Evolutionary conservation across 1,284 basidiomycete species (phyloP).

Genomic region (Malassezia furfur): DNA sequence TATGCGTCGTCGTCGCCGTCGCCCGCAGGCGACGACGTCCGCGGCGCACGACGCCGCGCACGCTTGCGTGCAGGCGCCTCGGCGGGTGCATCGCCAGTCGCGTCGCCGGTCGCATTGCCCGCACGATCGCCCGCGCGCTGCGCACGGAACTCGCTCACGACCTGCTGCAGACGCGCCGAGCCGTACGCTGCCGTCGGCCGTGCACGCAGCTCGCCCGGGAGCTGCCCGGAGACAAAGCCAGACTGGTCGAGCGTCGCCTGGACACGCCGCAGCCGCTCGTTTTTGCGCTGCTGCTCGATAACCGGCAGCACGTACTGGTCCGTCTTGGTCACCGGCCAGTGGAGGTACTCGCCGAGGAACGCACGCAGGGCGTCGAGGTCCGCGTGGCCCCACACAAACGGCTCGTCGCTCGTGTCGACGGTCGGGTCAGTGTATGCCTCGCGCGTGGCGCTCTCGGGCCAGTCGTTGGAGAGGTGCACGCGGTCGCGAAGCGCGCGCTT

Average conservation of each 20-base stretch:
- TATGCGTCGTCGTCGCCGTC: no score
- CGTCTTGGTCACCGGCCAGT: slow-evolving; percentile 76
- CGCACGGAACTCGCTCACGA: slow-evolving; percentile 64
- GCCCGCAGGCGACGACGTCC: no score
- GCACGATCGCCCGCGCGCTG: background rate
- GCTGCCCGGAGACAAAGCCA: slow-evolving; percentile 52
- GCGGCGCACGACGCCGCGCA: no score
- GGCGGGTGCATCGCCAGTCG: no score
- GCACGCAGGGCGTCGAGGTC: slow-evolving; percentile 67
- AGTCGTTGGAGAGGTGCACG: slow-evolving; percentile 66
- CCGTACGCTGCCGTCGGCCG: slow-evolving; percentile 52
- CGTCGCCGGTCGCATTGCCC: no score
- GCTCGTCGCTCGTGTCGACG: slow-evolving; percentile 81
- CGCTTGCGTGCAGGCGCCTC: no score
- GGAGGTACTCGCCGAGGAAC: slow-evolving; percentile 72
- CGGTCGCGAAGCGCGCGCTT: slow-evolving; percentile 50
- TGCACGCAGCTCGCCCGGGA: background rate
- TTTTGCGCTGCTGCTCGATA: slow-evolving; percentile 57
- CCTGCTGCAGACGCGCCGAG: slow-evolving; percentile 77
- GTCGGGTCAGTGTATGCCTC: slow-evolving; percentile 78
- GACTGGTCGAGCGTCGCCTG: slow-evolving; percentile 55
- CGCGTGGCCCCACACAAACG: slow-evolving; percentile 92
- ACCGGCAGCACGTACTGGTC: slow-evolving; percentile 87
- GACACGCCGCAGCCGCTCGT: slow-evolving; percentile 41
- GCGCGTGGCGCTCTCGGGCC: slow-evolving; percentile 84